These are phyloP conservation scores for Saitozyma podzolica DNA, from an alignment of 768 basidiomycete genomes.

Conservation along the genomic window DNA sequence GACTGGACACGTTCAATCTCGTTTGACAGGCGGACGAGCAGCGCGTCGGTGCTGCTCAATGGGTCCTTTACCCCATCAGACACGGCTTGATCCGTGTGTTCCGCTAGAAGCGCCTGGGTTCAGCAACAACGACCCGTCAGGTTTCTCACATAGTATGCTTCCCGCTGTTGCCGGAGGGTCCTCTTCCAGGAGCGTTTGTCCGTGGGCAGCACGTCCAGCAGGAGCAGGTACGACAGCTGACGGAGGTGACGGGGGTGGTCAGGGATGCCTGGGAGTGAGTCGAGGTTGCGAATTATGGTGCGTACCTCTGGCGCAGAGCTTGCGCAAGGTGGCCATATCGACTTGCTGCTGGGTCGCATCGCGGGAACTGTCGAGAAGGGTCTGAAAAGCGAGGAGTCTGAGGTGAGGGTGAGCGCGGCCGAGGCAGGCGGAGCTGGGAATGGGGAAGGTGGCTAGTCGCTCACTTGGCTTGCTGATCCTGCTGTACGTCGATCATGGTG, in stretches of 20 bases:
- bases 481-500: no score
- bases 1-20: no score
- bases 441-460: no score
- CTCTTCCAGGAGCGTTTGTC: constrained; percentile 35
- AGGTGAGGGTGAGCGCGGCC: not conserved
- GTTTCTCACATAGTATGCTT: constrained; percentile 34
- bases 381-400: constrained; percentile 44
- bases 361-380: constrained; percentile 38
- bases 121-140: not conserved
- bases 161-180: constrained; percentile 17
- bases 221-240: constrained; percentile 37
- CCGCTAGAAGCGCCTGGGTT: no score
- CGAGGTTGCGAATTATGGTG: not conserved
- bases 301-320: constrained; percentile 42
- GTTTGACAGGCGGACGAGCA: no score
- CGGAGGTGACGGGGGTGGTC: constrained; percentile 45
- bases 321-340: constrained; percentile 36
- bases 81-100: no score
- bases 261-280: constrained; percentile 39
- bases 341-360: constrained; percentile 9
- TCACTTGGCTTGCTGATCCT: no score
- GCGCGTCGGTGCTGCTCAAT: no score
- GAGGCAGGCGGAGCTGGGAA: no score
- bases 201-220: constrained; percentile 35
- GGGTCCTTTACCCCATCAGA: no score